Evolutionary conservation across 176 grass and related monocot genomes (phyloP).

Genomic region (Avena insularis): DNA sequence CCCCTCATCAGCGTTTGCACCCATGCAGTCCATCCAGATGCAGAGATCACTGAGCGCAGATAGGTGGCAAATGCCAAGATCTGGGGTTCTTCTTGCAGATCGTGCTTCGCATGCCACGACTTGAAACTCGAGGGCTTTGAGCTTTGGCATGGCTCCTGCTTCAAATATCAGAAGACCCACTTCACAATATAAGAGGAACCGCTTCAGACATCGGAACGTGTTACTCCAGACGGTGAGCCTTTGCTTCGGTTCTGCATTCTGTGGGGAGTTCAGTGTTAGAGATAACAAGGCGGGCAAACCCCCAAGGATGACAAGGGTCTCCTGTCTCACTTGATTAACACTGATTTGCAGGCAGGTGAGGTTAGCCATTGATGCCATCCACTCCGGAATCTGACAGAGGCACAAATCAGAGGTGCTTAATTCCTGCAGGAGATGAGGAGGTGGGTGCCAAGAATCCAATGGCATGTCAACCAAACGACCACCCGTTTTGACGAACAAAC

Average conservation of each 20-base stretch:
- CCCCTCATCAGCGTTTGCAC: conserved; percentile 11
- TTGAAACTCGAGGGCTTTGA: conserved; percentile 3
- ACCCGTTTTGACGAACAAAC: background rate
- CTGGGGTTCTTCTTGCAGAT: background rate
- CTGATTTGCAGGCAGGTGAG: background rate
- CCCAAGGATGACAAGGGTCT: background rate
- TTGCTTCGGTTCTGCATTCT: conserved; percentile 9
- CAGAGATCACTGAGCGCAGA: conserved; percentile 26
- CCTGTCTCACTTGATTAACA: background rate
- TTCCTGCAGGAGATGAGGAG: background rate
- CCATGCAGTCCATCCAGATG: conserved; percentile 25
- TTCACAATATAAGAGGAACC: background rate
- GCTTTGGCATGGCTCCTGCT: conserved; percentile 2
- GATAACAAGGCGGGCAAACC: conserved; percentile 6
- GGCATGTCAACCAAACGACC: background rate
- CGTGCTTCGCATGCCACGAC: background rate
- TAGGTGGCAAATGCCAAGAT: conserved; percentile 37
- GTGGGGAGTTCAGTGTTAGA: background rate
- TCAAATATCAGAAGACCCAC: conserved; percentile 26
- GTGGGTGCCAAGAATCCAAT: conserved; percentile 5
- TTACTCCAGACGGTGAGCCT: background rate
- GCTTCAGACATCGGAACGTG: conserved; percentile 21
- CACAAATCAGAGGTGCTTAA: background rate
- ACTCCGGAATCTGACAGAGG: conserved; percentile 15
- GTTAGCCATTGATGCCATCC: background rate